Evolutionary conservation across 768 basidiomycete species (phyloP), one percentile per base, ranked within the genome.

Genomic region (Pisolithus marmoratus): DNA sequence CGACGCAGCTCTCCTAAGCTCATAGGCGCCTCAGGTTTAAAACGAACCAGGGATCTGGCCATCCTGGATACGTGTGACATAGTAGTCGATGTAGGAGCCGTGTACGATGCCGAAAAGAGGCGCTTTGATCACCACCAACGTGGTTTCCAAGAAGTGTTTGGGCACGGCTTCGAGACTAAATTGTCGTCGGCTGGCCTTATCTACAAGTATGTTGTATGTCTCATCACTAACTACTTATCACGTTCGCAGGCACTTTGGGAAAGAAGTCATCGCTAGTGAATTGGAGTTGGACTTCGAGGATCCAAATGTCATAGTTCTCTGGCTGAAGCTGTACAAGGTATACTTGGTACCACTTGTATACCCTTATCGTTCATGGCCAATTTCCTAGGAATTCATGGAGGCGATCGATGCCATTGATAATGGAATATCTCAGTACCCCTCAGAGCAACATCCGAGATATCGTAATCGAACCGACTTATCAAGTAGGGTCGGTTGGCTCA

Each of bases 61-160:
- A 59, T 83, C 15, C 77, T 94, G 31, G 83, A 84, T 54, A 75
- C 82, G 6, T 94, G 94, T 67, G 86, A 94, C 65, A 93, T 99
- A 62, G 90, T 99, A 27, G 92, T 98, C 22, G 95, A 99, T 63
- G 94, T 99, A 46, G 94, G 96, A 9, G 94, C 89, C 6, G 78
- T 89, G 22, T 99, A 97, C 67, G 91, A 95, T 50, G 82, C 84
- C 62, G 72, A 72, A 54, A 82, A 76, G 50, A 80, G 85, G 49
- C 79, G 87, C 37, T 99, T 92, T 66, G 95, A 99, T 68, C 95
- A 99, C 64, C 95, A 99, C 64, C 95, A 99, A 63, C 82, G 94
- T 38, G 94, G 88, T 0, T 99, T 99, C 68, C 75, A 74, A 6
- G 89, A 95, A 64, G 80, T 89, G 23, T 96, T 99, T 64, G 95